These are phyloP conservation scores for Rosa hybrid DNA, from an alignment of 331 rosid genomes.

Conservation along the genomic window DNA sequence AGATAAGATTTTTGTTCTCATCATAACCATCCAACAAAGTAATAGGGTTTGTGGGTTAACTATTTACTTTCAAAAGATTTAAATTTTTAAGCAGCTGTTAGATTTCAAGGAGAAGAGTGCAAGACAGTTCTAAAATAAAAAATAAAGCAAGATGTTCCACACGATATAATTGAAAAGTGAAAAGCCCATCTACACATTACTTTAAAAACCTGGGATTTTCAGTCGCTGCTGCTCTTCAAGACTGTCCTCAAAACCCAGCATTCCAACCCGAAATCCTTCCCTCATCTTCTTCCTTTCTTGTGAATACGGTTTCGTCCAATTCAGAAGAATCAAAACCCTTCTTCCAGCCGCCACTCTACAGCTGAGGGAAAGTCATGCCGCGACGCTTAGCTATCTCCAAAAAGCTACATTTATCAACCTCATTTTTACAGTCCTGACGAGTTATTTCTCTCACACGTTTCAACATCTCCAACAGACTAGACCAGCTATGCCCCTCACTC, in stretches of 20 bases:
- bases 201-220: neutral
- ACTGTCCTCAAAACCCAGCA: neutral
- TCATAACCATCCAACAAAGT: neutral
- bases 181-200: neutral
- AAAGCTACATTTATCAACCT: neutral
- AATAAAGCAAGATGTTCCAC: neutral
- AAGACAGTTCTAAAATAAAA: neutral
- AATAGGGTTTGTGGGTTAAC: neutral
- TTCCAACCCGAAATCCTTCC: neutral
- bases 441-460: neutral
- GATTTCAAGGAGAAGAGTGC: neutral
- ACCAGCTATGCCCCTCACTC: neutral
- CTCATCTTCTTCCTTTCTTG: neutral
- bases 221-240: constrained; percentile 1
- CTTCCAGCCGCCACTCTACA: constrained; percentile 29
- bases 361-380: constrained; percentile 45
- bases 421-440: neutral
- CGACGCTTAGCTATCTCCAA: constrained; percentile 16
- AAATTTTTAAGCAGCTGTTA: neutral
- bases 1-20: neutral
- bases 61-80: neutral
- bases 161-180: neutral
- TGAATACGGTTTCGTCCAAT: neutral
- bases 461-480: constrained; percentile 22
- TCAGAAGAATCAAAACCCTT: neutral